A percentile compares a stretch with the other conserved stretches of the same genome.
Conservation (phyloP, 2,329 filamentous ascomycete genomes). For the Dothiorella sarmentorum region DNA sequence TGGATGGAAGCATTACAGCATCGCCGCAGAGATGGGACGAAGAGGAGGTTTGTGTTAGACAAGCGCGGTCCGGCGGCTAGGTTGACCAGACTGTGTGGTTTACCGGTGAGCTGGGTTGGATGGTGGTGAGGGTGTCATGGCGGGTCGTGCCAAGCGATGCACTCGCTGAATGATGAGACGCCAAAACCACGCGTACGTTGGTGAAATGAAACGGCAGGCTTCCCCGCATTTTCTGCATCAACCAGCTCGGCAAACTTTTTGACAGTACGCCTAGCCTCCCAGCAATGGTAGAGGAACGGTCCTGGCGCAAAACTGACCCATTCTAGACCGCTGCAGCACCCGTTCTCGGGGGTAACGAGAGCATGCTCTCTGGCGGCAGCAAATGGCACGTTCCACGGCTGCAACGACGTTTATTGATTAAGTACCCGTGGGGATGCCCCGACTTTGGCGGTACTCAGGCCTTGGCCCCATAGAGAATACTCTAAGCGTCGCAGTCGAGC, state of each 20-base stretch:
- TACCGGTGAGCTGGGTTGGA: conserved; percentile 6
- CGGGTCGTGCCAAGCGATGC: background rate
- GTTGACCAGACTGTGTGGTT: background rate
- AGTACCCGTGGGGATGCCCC: background rate
- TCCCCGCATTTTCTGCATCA: conserved; percentile 11
- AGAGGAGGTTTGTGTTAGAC: background rate
- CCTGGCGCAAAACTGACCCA: conserved; percentile 8
- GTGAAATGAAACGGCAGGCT: conserved; percentile 14
- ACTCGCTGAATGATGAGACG: background rate
- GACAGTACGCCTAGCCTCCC: background rate
- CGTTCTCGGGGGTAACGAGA: background rate
- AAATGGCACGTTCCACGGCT: conserved; percentile 10
- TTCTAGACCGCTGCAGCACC: conserved; percentile 7
- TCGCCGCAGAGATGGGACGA: background rate
- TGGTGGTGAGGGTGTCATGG: background rate
- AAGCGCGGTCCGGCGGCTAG: background rate
- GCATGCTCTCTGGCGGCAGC: background rate
- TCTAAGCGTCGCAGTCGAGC: background rate
- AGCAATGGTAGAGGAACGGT: conserved; percentile 4
- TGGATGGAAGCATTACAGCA: background rate
- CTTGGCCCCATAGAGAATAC: conserved; percentile 6
- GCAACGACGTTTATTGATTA: background rate
- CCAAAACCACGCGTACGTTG: background rate
- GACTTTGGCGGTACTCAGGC: background rate
- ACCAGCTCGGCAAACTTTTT: background rate